A percentile compares a stretch with the other conserved stretches of the same genome.
These are phyloP conservation scores for Citropsis articulata DNA, from an alignment of 345 rosid species.

Conservation along the genomic window DNA sequence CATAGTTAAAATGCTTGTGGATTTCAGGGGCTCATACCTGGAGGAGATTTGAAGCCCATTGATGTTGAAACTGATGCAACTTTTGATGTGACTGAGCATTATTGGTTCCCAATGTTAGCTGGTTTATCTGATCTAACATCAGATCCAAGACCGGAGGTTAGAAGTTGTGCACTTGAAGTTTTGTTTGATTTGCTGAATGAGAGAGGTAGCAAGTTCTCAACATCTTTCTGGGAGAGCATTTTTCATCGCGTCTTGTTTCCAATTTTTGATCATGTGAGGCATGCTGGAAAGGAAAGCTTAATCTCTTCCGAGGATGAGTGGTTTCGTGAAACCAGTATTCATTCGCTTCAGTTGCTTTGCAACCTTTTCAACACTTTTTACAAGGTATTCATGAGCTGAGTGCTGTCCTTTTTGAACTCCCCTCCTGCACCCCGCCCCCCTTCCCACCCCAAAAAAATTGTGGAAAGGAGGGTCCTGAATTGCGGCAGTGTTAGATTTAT, in stretches of 20 bases:
- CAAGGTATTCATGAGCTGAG: conserved; percentile 39
- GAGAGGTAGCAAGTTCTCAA: conserved; percentile 82
- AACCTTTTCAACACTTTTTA: conserved; percentile 84
- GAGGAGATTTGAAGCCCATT: conserved; percentile 75
- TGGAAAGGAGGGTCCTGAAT: not conserved
- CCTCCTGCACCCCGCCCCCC: too few species aligned
- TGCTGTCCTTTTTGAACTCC: not conserved
- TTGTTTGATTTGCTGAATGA: conserved; percentile 88
- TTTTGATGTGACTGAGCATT: conserved; percentile 86
- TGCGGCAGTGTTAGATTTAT: not conserved
- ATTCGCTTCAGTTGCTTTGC: conserved; percentile 86
- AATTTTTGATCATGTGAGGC: conserved; percentile 87
- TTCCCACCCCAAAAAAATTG: too few species aligned
- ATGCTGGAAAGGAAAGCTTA: conserved; percentile 77
- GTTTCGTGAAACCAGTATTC: conserved; percentile 91
- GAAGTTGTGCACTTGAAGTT: conserved; percentile 91
- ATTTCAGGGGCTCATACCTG: conserved; percentile 81
- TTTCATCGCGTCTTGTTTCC: conserved; percentile 92
- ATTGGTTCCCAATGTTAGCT: conserved; percentile 94
- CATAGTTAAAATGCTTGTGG: conserved; percentile 20
- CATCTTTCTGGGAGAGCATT: conserved; percentile 91
- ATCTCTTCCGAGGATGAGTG: conserved; percentile 68
- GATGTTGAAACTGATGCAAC: conserved; percentile 47
- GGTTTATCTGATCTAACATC: conserved; percentile 90
- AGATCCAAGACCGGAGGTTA: conserved; percentile 77